Conservation (phyloP, 305 asterid genomes). For the Fraxinus angustifolia region DNA sequence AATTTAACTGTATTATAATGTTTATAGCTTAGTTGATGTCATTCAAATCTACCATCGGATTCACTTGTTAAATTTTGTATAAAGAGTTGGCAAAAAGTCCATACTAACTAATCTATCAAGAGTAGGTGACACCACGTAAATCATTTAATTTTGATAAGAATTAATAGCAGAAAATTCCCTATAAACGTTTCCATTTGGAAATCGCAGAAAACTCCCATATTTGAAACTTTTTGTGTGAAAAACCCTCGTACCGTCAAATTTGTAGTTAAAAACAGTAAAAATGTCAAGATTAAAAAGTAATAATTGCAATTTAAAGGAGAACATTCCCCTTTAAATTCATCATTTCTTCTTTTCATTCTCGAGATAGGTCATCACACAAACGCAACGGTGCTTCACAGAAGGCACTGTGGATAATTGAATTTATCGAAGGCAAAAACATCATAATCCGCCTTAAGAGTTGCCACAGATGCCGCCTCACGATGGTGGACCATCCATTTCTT, state of each 20-base stretch:
- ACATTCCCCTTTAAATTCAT: neutral
- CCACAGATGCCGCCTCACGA: neutral
- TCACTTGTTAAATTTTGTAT: neutral
- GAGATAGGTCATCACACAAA: neutral
- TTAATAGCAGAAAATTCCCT: too few relatives aligned
- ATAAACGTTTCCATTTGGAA: too few relatives aligned
- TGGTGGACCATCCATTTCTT: neutral
- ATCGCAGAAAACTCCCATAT: too few relatives aligned
- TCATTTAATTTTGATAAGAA: too few relatives aligned
- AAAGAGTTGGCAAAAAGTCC: neutral
- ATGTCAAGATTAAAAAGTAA: too few relatives aligned
- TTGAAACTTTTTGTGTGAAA: too few relatives aligned
- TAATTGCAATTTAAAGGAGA: too few relatives aligned
- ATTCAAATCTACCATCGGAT: neutral
- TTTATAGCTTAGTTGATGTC: neutral
- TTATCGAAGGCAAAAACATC: neutral
- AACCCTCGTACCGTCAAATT: too few relatives aligned
- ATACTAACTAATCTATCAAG: neutral
- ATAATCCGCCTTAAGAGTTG: neutral
- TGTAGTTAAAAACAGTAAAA: too few relatives aligned
- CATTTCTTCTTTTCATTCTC: neutral
- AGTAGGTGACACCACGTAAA: neutral
- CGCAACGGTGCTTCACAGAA: neutral
- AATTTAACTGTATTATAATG: neutral
- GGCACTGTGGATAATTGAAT: neutral